Percentiles rank a stretch among this genome's conserved stretches.
phyloP scores from a whole-genome alignment of 2,329 filamentous ascomycete species.

The Epichloe coenophiala region DNA sequence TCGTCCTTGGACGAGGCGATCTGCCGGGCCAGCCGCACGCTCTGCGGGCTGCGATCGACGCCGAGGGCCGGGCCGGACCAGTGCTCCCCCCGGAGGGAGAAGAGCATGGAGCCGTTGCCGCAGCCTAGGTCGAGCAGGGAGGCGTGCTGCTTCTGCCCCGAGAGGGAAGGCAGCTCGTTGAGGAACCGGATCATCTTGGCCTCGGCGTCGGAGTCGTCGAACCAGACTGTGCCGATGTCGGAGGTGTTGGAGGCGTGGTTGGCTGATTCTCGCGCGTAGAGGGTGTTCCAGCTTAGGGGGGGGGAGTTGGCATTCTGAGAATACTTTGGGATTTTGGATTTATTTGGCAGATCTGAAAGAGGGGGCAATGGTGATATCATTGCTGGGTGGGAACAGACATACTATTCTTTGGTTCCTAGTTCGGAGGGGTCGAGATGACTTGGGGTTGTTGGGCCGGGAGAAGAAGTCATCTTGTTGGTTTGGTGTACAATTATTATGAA shows the following conservation, averaged over 20 bases:
- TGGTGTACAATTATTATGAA: not conserved
- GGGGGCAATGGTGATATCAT: not conserved
- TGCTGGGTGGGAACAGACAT: slow-evolving; percentile 22
- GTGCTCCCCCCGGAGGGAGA: slow-evolving; percentile 52
- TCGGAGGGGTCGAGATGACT: slow-evolving; percentile 57
- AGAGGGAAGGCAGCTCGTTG: slow-evolving; percentile 9
- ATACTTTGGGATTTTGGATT: not conserved
- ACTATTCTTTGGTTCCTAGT: slow-evolving; percentile 89
- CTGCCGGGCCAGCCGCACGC: slow-evolving; percentile 57
- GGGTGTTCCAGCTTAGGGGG: slow-evolving; percentile 54
- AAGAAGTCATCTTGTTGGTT: not conserved
- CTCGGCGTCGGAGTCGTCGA: slow-evolving; percentile 84
- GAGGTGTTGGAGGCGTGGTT: slow-evolving; percentile 60
- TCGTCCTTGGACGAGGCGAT: slow-evolving; percentile 31
- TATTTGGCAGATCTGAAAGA: too few relatives aligned
- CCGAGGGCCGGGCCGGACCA: slow-evolving; percentile 65
- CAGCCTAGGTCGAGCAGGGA: slow-evolving; percentile 79
- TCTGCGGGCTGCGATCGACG: slow-evolving; percentile 72
- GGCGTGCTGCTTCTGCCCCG: slow-evolving; percentile 20
- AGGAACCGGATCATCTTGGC: slow-evolving; percentile 50
- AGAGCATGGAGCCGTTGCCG: slow-evolving; percentile 86
- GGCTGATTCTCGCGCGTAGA: slow-evolving; percentile 56
- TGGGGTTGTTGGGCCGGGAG: not conserved
- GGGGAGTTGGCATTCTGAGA: not conserved
- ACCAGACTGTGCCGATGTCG: slow-evolving; percentile 89